Evolutionary conservation across 73 alveolate genomes (phyloP).

Genomic region (Breviolum minutum): DNA sequence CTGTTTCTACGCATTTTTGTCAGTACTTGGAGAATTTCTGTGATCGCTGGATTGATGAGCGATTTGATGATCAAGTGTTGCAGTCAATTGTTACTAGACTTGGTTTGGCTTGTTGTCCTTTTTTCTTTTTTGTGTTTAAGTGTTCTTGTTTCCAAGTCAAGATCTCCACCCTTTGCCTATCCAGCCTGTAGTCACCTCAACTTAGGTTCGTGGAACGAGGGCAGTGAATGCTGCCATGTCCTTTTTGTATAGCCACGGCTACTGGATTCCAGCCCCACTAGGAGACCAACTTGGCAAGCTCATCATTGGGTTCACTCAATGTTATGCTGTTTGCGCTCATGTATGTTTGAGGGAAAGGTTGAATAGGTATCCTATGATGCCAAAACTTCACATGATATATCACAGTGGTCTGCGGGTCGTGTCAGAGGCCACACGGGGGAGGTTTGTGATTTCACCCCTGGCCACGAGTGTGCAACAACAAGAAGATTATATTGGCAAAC

Average conservation of each 20-base stretch:
- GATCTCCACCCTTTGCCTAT: no score
- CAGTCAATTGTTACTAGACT: not conserved
- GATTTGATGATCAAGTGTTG: not conserved
- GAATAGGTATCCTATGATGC: not conserved
- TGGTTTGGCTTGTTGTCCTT: not conserved
- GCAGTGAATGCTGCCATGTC: constrained; percentile 19
- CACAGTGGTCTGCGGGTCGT: not conserved
- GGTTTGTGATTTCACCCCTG: not conserved
- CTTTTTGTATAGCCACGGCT: constrained; percentile 11
- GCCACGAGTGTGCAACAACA: not conserved
- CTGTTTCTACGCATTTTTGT: constrained; percentile 22
- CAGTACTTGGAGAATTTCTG: not conserved
- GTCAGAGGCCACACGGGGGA: not conserved
- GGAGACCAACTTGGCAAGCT: not conserved
- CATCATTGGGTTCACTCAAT: not conserved
- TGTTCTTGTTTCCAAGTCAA: no score
- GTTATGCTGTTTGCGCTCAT: not conserved
- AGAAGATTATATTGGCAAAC: not conserved
- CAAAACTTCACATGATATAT: not conserved
- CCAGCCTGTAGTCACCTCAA: no score
- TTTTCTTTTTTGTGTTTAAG: not conserved
- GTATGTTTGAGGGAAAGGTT: not conserved
- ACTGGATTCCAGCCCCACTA: not conserved
- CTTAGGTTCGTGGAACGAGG: not conserved
- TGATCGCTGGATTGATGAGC: not conserved